Evolutionary conservation across 805 yeast genomes (phyloP).

Genomic region (Hermanozyma aechmeae): DNA sequence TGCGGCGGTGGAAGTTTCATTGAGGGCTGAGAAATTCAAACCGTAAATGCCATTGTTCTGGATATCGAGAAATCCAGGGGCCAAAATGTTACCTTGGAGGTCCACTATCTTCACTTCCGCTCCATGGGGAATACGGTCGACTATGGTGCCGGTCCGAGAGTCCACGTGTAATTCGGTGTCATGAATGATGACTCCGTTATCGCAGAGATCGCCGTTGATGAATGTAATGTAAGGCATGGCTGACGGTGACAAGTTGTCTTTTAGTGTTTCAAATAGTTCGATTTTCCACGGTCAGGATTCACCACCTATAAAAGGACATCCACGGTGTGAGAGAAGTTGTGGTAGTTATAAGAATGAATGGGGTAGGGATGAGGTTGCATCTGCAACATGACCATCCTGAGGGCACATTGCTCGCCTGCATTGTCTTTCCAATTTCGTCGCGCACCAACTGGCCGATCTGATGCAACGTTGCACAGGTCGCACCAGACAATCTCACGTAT

Average conservation of each 20-base stretch:
- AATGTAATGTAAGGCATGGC: slow-evolving; percentile 15
- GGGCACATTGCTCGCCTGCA: no score
- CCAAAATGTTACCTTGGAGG: slow-evolving; percentile 35
- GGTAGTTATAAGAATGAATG: no score
- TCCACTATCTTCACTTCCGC: slow-evolving; percentile 23
- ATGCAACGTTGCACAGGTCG: slow-evolving; percentile 10
- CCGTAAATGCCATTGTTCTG: slow-evolving; percentile 55
- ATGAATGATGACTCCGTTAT: slow-evolving; percentile 25
- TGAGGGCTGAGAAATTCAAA: slow-evolving; percentile 37
- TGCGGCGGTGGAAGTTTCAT: slow-evolving; percentile 17
- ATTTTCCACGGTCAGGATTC: no score
- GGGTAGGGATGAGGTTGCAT: no score
- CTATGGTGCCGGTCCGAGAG: slow-evolving; percentile 31
- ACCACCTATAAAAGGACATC: no score
- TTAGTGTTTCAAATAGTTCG: no score
- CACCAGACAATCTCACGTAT: no score
- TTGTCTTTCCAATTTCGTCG: no score
- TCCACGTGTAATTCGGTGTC: slow-evolving; percentile 37
- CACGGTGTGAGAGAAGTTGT: no score
- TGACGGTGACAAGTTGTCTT: neutral
- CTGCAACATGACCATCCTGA: no score
- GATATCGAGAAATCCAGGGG: slow-evolving; percentile 50
- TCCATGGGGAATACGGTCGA: slow-evolving; percentile 12
- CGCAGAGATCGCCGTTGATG: slow-evolving; percentile 35
- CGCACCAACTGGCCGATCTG: no score